Evolutionary conservation across 257 asterid genomes (phyloP).

Genomic region (Euphrasia confusa): DNA sequence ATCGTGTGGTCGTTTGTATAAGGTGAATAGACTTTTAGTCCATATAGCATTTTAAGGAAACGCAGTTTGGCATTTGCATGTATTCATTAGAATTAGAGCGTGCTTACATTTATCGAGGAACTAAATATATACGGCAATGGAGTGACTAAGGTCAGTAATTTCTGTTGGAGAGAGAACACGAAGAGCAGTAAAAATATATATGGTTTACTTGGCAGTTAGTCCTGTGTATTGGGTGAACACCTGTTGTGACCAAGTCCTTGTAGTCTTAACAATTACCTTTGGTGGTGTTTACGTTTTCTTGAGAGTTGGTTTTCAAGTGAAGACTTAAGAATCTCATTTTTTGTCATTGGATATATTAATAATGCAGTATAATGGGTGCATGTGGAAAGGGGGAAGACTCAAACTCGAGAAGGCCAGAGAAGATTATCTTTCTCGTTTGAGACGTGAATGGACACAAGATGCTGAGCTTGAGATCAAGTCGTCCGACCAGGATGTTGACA

Average conservation of each 20-base stretch:
- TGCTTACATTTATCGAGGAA: conserved; percentile 5
- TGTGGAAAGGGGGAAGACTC: conserved; percentile 92
- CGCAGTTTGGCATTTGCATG: neutral
- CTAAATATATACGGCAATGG: neutral
- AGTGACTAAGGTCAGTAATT: neutral
- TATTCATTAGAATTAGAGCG: neutral
- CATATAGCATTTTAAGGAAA: neutral
- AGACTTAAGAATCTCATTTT: conserved; percentile 9
- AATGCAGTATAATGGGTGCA: conserved; percentile 84
- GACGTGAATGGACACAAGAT: conserved; percentile 73
- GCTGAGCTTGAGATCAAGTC: conserved; percentile 40
- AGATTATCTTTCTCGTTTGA: conserved; percentile 50
- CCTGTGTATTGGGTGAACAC: conserved; percentile 2
- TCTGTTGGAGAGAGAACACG: conserved; percentile 8
- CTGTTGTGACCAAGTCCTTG: neutral
- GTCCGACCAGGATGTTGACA: conserved; percentile 21
- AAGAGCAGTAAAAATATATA: conserved; percentile 2
- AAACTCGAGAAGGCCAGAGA: conserved; percentile 91
- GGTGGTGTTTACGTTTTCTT: neutral
- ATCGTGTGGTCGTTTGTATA: neutral
- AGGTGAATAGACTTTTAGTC: neutral
- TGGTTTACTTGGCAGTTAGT: neutral
- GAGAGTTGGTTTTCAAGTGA: conserved; percentile 9
- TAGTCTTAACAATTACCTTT: neutral
- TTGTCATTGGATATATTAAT: conserved; percentile 19